Evolutionary conservation across 345 rosid species (phyloP).

Genomic region (Rhizophora apiculata): DNA sequence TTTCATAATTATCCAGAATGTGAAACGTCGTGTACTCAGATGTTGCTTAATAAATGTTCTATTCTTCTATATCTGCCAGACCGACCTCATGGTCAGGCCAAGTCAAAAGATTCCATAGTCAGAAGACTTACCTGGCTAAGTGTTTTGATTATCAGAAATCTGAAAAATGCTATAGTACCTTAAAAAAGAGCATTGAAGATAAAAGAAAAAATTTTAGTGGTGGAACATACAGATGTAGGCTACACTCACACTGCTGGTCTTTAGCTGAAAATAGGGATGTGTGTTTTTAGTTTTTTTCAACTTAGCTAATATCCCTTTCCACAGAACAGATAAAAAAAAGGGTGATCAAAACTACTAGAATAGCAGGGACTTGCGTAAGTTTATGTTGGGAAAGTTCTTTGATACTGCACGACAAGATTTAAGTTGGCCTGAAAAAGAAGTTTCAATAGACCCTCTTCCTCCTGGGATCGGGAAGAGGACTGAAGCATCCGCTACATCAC

Average conservation of each 20-base stretch:
- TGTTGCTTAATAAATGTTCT: too few species aligned
- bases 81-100: too few species aligned
- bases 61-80: too few species aligned
- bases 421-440: constrained; percentile 33
- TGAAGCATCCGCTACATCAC: constrained; percentile 70
- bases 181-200: not conserved
- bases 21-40: too few species aligned
- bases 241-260: not conserved
- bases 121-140: not conserved
- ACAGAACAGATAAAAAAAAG: too few species aligned
- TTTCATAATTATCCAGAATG: too few species aligned
- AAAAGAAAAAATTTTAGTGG: not conserved
- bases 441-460: constrained; percentile 26
- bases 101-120: too few species aligned
- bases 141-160: not conserved
- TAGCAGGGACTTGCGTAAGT: not conserved
- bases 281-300: not conserved
- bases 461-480: constrained; percentile 30
- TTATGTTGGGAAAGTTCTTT: not conserved
- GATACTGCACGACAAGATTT: constrained; percentile 1
- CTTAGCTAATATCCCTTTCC: not conserved
- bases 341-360: too few species aligned
- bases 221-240: not conserved
- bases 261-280: not conserved
- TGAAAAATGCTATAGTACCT: not conserved